phyloP scores from a whole-genome alignment of 192 early-diverging fungal genomes.

The Linnemannia zychae region DNA sequence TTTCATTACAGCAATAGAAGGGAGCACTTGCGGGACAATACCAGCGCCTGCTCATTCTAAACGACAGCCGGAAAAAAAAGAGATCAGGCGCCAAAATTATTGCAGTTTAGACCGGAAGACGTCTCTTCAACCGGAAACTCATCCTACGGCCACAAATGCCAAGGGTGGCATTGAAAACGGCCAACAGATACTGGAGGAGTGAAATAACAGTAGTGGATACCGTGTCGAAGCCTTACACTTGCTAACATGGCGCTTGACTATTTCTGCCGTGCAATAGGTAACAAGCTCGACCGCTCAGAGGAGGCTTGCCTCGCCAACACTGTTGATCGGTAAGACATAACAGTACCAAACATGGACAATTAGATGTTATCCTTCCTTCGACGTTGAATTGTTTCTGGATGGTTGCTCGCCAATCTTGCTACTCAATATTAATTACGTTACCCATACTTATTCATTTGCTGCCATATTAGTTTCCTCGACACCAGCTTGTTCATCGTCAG shows the following conservation, averaged over 20 bases:
- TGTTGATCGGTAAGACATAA: conserved; percentile 61
- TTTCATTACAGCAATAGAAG: neutral
- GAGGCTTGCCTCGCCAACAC: conserved; percentile 71
- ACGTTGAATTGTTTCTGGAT: too few species aligned
- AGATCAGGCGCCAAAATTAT: neutral
- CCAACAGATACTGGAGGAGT: neutral
- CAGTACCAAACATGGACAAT: neutral
- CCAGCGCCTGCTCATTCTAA: neutral
- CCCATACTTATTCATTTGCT: neutral
- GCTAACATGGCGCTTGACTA: neutral
- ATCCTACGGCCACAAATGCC: neutral
- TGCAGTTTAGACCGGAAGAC: neutral
- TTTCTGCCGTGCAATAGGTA: conserved; percentile 30
- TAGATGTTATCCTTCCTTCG: neutral
- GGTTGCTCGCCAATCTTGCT: neutral
- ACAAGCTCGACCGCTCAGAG: conserved; percentile 67
- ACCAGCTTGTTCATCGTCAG: conserved; percentile 68
- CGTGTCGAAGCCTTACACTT: neutral
- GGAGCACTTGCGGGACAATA: neutral
- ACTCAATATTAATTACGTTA: neutral
- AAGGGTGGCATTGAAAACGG: neutral
- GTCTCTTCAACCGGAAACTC: neutral
- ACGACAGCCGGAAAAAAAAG: neutral
- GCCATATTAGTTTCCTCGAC: conserved; percentile 63
- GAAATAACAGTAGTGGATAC: neutral